Base-by-base conservation (phyloP, 371 early-diverging fungal species). In the Catenaria anguillulae region DNA sequence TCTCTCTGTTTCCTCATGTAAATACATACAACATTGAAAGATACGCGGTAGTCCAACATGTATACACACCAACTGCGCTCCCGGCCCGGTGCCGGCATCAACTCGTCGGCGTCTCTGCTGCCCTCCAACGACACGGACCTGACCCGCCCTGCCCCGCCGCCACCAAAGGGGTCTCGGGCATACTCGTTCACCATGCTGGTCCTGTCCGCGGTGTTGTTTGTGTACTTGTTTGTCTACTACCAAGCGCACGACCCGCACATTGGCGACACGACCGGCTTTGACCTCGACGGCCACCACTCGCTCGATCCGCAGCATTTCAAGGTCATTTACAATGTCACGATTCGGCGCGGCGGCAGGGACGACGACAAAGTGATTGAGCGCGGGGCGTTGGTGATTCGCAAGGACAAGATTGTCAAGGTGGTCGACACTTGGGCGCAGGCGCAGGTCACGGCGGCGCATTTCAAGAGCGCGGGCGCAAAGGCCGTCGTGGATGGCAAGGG, bases 401-500 rank as follows among this genome's bases (percentile, higher is more conserved):
- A 35, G 13, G 34, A 21, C 6, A 15, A 10, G 29, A 21, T 58
- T 6, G 29, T 29, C 21, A 15, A 23, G 4, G 15, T 50, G 1
- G 12, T 58, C 24, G 13, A 12, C 26, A 23, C 58, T 15, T 8
- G 8, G 17, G 37, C 19, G 29, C 29, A 6, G 0, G 58, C 58
- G 15, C 26, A 35, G 15, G 40, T 15, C 36, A 36, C 36, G n/a
- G 13, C 24, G 23, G n/a, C 36, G 42, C 36, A 17, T 17, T 40
- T 31, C 15, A 2, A 8, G 15, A 15, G 58, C 29, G 34, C 36
- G 26, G 36, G 36, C 58, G 42, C 26, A 1, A 56, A 10, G 1
- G 24, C n/a, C 40, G 40, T 58, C 29, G 58, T 58, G 5, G 31
- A 58, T 5, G 58, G 58, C 58, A 19, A 13, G 13, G 58, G 58